phyloP scores from a whole-genome alignment of 2,329 filamentous ascomycete genomes.

The Neoascochyta sp. region DNA sequence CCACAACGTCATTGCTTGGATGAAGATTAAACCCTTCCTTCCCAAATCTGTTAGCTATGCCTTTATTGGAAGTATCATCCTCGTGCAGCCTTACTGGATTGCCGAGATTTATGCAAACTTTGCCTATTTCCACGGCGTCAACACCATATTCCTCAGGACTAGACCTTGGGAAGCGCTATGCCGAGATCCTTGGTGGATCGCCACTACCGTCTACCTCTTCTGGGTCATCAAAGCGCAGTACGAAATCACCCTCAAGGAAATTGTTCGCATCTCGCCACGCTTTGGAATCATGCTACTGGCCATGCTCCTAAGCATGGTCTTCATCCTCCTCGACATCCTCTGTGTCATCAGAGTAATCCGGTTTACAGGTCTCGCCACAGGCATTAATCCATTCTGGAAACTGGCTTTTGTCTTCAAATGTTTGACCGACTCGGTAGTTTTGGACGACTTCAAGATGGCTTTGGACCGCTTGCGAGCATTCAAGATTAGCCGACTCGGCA shows the following conservation, averaged over 20 bases:
- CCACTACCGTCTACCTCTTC: conserved; percentile 57
- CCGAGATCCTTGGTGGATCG: conserved; percentile 67
- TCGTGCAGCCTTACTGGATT: conserved; percentile 62
- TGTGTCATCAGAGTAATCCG: conserved; percentile 53
- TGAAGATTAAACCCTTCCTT: conserved; percentile 62
- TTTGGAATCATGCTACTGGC: conserved; percentile 60
- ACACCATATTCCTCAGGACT: conserved; percentile 52
- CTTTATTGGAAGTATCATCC: conserved; percentile 57
- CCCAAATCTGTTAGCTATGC: conserved; percentile 48
- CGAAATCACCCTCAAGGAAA: conserved; percentile 55
- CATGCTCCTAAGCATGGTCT: conserved; percentile 59
- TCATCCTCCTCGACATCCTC: conserved; percentile 60
- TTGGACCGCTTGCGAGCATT: conserved; percentile 47
- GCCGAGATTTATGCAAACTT: conserved; percentile 65
- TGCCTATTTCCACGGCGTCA: conserved; percentile 58
- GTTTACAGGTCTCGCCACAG: conserved; percentile 41
- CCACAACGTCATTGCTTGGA: conserved; percentile 65
- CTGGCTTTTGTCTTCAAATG: conserved; percentile 64
- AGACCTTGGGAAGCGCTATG: conserved; percentile 59
- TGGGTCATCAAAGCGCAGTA: conserved; percentile 62
- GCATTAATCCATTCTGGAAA: conserved; percentile 67
- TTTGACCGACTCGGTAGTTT: conserved; percentile 61
- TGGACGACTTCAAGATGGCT: conserved; percentile 65
- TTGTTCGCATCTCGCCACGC: conserved; percentile 59
- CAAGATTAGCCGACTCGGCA: conserved; percentile 41